Base-by-base conservation (phyloP, 768 basidiomycete genomes). In the Russula griseocarnosa region DNA sequence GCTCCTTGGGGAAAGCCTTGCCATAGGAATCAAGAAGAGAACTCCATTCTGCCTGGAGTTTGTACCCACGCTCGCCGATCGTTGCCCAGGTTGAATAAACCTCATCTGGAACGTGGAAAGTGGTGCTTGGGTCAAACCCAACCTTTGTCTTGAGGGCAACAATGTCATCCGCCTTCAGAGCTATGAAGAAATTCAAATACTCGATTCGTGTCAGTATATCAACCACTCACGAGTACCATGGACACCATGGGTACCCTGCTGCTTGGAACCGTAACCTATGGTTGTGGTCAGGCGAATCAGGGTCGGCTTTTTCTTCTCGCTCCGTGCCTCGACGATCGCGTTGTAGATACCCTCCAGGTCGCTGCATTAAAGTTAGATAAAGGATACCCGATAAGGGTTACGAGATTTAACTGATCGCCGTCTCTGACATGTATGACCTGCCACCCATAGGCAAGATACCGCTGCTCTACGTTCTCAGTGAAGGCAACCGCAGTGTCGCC, bases 371-470 rank as follows among this genome's bases (percentile, higher is more conserved):
- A n/a, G 61, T 74, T 50, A 67, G 61, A 11, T 50, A 10, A 16
- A 36, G 56, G 18, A 50, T n/a, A 20, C 16, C n/a, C 3, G 26
- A 9, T 13, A 30, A 30, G 40, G 9, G 7, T 11, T 10, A 11
- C 36, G 16, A 9, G 32, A 55, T n/a, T 63, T 58, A 52, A 92
- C 88, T 73, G 79, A 76, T 93, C 87, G 58, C 93, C 93, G 64
- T 94, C 79, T 63, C 87, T 80, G 63, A 94, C 90, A 71, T 83
- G 83, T 66, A 95, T 83, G 62, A 95, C 92, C 67, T 97, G 89
- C 95, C 95, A 98, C 60, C 91, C 93, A 76, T 97, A 97, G 2
- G 95, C 74, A 73, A 86, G 77, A 82, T 94, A 97, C 61, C 95
- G 86, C 73, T 87, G 85, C 69, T 83, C 85, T 60, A 96, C 93